A percentile compares a stretch with the other conserved stretches of the same genome.
Evolutionary conservation across 352 stramenopile genomes (phyloP).

Genomic region (Phytophthora pseudosyringae): DNA sequence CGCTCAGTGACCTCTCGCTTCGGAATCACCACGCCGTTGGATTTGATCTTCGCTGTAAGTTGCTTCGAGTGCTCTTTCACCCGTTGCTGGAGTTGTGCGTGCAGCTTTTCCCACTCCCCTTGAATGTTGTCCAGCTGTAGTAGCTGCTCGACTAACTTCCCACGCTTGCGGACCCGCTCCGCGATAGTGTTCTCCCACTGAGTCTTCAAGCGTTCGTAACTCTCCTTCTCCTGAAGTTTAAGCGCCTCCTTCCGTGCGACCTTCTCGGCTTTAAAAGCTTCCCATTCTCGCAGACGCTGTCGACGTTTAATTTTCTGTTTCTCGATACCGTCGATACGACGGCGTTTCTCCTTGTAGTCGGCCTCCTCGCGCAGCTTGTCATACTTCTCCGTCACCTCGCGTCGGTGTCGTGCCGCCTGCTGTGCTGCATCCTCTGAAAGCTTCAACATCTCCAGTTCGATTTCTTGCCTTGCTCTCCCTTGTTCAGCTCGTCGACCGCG

Average conservation of each 20-base stretch:
- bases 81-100: slow-evolving; percentile 42
- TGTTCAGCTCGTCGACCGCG: slow-evolving; percentile 32
- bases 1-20: slow-evolving; percentile 55
- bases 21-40: slow-evolving; percentile 46
- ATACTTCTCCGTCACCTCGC: slow-evolving; percentile 57
- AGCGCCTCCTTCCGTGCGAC: slow-evolving; percentile 48
- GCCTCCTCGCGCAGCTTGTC: slow-evolving; percentile 57
- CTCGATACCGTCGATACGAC: slow-evolving; percentile 58
- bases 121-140: slow-evolving; percentile 57
- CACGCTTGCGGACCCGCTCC: slow-evolving; percentile 31
- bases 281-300: slow-evolving; percentile 64
- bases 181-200: slow-evolving; percentile 53
- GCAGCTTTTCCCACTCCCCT: slow-evolving; percentile 51
- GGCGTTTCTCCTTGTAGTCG: slow-evolving; percentile 49
- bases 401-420: slow-evolving; percentile 41
- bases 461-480: slow-evolving; percentile 20
- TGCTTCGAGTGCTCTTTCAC: slow-evolving; percentile 47
- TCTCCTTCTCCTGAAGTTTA: slow-evolving; percentile 44
- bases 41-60: slow-evolving; percentile 54
- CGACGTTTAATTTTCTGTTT: slow-evolving; percentile 70
- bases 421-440: slow-evolving; percentile 40
- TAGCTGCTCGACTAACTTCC: slow-evolving; percentile 54
- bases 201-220: slow-evolving; percentile 45
- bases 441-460: slow-evolving; percentile 60
- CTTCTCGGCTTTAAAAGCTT: slow-evolving; percentile 52